These are phyloP conservation scores for Cruciata laevipes DNA, from an alignment of 257 asterid genomes.

Conservation along the genomic window DNA sequence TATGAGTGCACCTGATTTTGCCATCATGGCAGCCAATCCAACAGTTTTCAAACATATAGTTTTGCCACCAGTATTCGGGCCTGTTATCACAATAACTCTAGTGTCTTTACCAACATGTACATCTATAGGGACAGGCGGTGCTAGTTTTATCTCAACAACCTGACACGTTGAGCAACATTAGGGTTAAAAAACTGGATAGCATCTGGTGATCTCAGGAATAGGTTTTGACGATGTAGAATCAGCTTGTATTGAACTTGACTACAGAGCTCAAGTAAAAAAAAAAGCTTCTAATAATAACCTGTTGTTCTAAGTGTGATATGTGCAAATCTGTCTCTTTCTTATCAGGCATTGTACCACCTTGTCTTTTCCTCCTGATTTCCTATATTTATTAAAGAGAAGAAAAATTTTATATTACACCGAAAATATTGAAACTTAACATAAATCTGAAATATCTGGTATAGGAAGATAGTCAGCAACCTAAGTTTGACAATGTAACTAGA, in stretches of 20 bases:
- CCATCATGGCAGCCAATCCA: conserved; percentile 99
- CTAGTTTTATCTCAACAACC: conserved; percentile 62
- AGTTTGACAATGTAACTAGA: neutral
- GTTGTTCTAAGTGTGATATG: conserved; percentile 55
- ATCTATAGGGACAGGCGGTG: conserved; percentile 79
- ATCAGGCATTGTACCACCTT: conserved; percentile 38
- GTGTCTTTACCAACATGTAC: conserved; percentile 51
- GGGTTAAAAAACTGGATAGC: neutral
- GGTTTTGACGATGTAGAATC: neutral
- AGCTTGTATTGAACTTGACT: neutral
- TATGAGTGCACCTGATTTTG: conserved; percentile 70
- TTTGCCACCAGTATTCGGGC: conserved; percentile 99
- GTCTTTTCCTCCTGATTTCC: conserved; percentile 89
- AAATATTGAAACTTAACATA: neutral
- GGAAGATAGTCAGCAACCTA: neutral
- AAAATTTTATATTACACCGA: no score
- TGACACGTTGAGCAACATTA: conserved; percentile 27
- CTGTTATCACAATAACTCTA: conserved; percentile 76
- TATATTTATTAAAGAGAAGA: conserved; percentile 17
- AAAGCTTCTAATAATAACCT: conserved; percentile 33
- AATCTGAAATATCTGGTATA: neutral
- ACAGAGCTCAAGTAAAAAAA: neutral
- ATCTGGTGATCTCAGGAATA: neutral
- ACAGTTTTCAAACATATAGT: conserved; percentile 92
- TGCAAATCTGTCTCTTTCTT: conserved; percentile 38